Base-by-base conservation (phyloP, 1,139 yeast genomes). In the Taiozyma sp. region DNA sequence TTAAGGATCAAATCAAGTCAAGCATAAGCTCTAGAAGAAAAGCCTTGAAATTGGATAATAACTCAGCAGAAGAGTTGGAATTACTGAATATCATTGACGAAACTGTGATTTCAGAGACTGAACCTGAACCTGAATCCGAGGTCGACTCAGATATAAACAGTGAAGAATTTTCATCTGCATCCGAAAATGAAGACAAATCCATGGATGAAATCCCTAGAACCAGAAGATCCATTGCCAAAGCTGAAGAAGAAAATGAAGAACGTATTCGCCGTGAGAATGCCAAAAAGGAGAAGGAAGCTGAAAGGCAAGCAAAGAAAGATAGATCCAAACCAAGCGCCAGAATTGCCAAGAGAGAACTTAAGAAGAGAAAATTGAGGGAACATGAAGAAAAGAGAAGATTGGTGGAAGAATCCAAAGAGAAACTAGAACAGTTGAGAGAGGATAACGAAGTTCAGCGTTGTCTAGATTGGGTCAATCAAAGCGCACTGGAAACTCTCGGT, bases 11-110 rank as follows among this genome's bases (percentile, higher is more conserved):
- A 22, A 77, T 92, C 19, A 64, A 68, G 23, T 71, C 75, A 13
- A 79, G 91, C 61, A 79, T 88, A 64, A 72, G 70, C 19, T 80
- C 89, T 1, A 78, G 96, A 57, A 70, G 74, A 49, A 80, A 74
- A 54, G 81, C 82, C 10, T 69, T 79, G 50, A 74, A 70, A 54
- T 58, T 76, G 41, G 79, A 75, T 47, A 69, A 65, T 36, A 60
- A 64, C 30, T 71, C 79, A 0, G 72, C 71, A 8, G 79, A 74
- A 41, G 82, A 80, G 57, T 46, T 62, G 4, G 70, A 70, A 42
- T 56, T 83, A 22, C 61, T 72, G 44, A 65, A 71, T 44, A 67
- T 75, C 47, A 65, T 79, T 46, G 63, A 69, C 24, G 70, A 74
- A 57, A 57, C 74, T 52, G 67, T 64, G 36, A 53, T 70, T 7